phyloP scores from a whole-genome alignment of 768 basidiomycete species.

The Leccinum arenicola region DNA sequence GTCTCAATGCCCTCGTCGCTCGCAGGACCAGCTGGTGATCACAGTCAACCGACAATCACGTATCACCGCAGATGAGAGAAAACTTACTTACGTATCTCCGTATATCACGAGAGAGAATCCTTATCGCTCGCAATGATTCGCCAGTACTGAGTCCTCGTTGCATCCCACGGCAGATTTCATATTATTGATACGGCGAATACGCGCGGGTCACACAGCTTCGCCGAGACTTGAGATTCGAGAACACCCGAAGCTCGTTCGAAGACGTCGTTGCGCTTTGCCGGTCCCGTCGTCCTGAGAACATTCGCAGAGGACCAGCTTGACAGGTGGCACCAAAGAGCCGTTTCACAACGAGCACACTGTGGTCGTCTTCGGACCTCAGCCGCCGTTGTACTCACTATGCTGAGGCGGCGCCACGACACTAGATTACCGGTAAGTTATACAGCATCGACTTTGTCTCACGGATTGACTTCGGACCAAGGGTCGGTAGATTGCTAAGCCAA shows the following conservation, averaged over 20 bases:
- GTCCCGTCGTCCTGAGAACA: slow-evolving; percentile 3
- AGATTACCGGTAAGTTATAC: not conserved
- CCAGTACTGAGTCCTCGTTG: not conserved
- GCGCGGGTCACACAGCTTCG: too few species aligned
- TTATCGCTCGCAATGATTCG: slow-evolving; percentile 9
- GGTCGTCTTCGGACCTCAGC: not conserved
- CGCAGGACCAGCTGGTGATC: not conserved
- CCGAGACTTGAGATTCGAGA: not conserved
- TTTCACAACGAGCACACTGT: slow-evolving; percentile 1
- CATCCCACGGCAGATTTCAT: not conserved
- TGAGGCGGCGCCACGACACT: not conserved
- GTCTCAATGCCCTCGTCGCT: not conserved
- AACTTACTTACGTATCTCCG: slow-evolving; percentile 13
- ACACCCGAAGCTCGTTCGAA: slow-evolving; percentile 2
- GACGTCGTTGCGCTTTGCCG: not conserved
- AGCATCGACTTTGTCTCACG: not conserved
- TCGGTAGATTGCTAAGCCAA: not conserved
- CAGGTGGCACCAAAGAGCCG: slow-evolving; percentile 5
- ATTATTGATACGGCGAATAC: not conserved
- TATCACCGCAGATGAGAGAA: not conserved
- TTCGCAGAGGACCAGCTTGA: not conserved
- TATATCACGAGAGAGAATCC: slow-evolving; percentile 10
- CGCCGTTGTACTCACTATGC: not conserved
- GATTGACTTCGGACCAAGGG: not conserved
- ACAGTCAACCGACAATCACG: not conserved